Percentiles rank a stretch among this genome's conserved stretches.
phyloP scores from a whole-genome alignment of 805 yeast species.

The Saccharomycopsis sp. region DNA sequence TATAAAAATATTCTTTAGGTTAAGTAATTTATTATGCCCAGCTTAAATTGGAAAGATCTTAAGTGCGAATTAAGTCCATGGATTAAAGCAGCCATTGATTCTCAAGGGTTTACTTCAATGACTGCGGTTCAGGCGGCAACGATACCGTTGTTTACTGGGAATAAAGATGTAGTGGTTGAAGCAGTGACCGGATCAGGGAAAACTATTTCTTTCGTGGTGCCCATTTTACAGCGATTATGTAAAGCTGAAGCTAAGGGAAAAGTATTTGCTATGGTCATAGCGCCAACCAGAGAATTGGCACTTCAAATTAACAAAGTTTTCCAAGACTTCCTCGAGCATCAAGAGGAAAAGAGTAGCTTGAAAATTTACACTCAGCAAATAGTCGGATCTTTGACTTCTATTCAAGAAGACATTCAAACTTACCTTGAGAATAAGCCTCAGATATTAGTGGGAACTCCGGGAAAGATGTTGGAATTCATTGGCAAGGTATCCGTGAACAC shows the following conservation, averaged over 20 bases:
- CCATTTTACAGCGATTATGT: conserved; percentile 64
- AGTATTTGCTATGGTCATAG: conserved; percentile 61
- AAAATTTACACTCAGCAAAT: conserved; percentile 50
- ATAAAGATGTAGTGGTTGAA: conserved; percentile 94
- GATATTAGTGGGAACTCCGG: conserved; percentile 87
- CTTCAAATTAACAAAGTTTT: conserved; percentile 67
- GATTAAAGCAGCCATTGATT: conserved; percentile 47
- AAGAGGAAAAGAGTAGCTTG: conserved; percentile 27
- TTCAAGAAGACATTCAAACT: conserved; percentile 62
- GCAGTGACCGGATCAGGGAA: conserved; percentile 99
- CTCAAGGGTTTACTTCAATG: conserved; percentile 73
- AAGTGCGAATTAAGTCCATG: conserved; percentile 14
- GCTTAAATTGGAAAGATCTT: conserved; percentile 13
- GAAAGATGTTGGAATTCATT: conserved; percentile 73
- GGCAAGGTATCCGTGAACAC: conserved; percentile 43
- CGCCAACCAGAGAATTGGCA: conserved; percentile 64
- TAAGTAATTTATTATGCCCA: too few species aligned
- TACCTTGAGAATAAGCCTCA: conserved; percentile 57
- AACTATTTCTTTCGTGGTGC: conserved; percentile 83
- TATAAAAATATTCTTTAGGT: conserved; percentile 12
- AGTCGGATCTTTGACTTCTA: conserved; percentile 55
- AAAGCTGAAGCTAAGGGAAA: conserved; percentile 43
- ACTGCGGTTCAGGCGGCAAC: conserved; percentile 97
- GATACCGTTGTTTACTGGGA: conserved; percentile 73
- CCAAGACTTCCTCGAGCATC: conserved; percentile 46